A percentile compares a stretch with the other conserved stretches of the same genome.
These are phyloP conservation scores for Ogataea naganishii DNA, from an alignment of 805 yeast genomes.

Conservation along the genomic window DNA sequence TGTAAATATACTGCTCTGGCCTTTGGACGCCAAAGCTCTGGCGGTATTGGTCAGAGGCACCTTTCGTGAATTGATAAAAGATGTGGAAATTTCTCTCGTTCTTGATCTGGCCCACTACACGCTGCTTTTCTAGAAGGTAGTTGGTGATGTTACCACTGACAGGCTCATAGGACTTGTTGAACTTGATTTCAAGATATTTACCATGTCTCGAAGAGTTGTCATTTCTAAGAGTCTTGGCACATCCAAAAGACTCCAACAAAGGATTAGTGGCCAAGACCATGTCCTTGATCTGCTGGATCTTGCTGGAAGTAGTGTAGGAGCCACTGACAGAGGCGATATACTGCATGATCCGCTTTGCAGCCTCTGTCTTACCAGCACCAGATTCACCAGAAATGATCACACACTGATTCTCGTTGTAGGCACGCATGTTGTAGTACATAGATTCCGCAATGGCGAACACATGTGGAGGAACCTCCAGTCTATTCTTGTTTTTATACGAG, in stretches of 20 bases:
- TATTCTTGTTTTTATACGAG: slow-evolving; percentile 81
- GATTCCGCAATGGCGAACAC: slow-evolving; percentile 97
- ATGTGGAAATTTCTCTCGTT: slow-evolving; percentile 96
- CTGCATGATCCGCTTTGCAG: slow-evolving; percentile 98
- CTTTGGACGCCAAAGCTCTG: slow-evolving; percentile 82
- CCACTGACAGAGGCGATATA: slow-evolving; percentile 88
- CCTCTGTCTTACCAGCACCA: slow-evolving; percentile 98
- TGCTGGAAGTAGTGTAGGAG: slow-evolving; percentile 46
- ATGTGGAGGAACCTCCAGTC: slow-evolving; percentile 96
- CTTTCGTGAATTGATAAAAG: slow-evolving; percentile 91
- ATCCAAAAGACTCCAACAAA: slow-evolving; percentile 81
- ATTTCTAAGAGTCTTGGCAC: slow-evolving; percentile 86
- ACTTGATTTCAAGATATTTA: slow-evolving; percentile 84
- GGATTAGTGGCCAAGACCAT: slow-evolving; percentile 98
- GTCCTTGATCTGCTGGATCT: slow-evolving; percentile 82
- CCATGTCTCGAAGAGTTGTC: slow-evolving; percentile 91
- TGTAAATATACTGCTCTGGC: slow-evolving; percentile 89
- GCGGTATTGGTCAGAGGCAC: slow-evolving; percentile 78
- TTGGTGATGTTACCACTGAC: slow-evolving; percentile 94
- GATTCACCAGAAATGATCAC: slow-evolving; percentile 97
- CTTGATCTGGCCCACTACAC: slow-evolving; percentile 92
- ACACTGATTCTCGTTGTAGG: slow-evolving; percentile 91
- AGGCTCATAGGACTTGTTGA: slow-evolving; percentile 77
- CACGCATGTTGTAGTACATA: slow-evolving; percentile 91
- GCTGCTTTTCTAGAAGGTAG: slow-evolving; percentile 85